These are phyloP conservation scores for Trichothecium roseum DNA, from an alignment of 2,329 filamentous ascomycete species.

Conservation along the genomic window DNA sequence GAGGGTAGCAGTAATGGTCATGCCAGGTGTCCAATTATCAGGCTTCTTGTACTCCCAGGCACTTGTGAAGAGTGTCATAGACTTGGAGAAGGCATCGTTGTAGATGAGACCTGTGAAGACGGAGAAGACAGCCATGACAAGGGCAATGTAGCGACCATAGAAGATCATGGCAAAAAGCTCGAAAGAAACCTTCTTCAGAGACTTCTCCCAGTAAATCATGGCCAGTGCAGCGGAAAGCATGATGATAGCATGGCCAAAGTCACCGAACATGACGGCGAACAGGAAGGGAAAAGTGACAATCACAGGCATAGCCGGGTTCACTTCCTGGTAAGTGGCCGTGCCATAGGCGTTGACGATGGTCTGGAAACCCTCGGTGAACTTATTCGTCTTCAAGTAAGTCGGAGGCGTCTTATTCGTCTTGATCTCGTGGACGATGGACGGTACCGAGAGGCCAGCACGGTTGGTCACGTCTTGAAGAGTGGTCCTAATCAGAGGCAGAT, in stretches of 20 bases:
- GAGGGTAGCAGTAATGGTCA: conserved; percentile 56
- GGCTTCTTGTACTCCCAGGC: conserved; percentile 76
- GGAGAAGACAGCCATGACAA: conserved; percentile 96
- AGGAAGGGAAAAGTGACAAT: conserved; percentile 99
- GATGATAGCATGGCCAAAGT: conserved; percentile 85
- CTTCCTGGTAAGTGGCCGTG: conserved; percentile 92
- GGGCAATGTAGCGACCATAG: conserved; percentile 95
- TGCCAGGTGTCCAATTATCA: conserved; percentile 52
- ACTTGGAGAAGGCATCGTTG: conserved; percentile 94
- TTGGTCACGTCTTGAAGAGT: conserved; percentile 96
- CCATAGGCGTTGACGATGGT: conserved; percentile 99
- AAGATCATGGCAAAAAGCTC: conserved; percentile 98
- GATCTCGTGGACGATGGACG: conserved; percentile 97
- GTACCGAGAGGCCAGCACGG: conserved; percentile 87
- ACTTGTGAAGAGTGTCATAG: conserved; percentile 78
- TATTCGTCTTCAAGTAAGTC: conserved; percentile 96
- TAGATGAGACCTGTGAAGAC: conserved; percentile 96
- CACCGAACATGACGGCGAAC: conserved; percentile 99
- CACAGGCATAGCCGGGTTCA: conserved; percentile 90
- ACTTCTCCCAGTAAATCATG: conserved; percentile 96
- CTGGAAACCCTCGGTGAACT: conserved; percentile 96
- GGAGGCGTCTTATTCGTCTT: conserved; percentile 94
- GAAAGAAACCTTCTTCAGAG: conserved; percentile 81
- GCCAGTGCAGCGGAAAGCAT: conserved; percentile 75
- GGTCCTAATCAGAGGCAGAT: conserved; percentile 77